These are phyloP conservation scores for Amniculicola lignicola DNA, from an alignment of 495 filamentous ascomycete genomes.

Conservation along the genomic window DNA sequence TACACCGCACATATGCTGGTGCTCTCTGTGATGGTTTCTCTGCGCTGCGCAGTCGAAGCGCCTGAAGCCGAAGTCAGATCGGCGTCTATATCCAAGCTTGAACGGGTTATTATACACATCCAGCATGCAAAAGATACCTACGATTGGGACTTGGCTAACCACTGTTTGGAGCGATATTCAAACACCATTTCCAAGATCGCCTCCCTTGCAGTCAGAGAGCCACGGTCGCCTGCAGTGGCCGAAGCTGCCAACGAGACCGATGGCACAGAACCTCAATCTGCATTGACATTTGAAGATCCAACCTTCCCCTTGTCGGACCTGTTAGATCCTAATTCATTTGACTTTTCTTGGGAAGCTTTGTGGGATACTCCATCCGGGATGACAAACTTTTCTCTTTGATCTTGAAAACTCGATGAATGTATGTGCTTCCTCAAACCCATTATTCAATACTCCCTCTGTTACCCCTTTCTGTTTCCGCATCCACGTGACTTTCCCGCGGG, in stretches of 20 bases:
- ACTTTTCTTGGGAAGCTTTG: conserved; percentile 25
- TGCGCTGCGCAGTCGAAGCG: conserved; percentile 44
- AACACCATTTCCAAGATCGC: conserved; percentile 37
- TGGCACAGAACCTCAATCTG: background rate
- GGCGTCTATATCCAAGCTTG: conserved; percentile 47
- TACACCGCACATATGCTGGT: conserved; percentile 25
- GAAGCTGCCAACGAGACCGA: background rate
- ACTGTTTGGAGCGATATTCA: conserved; percentile 53
- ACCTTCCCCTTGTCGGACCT: conserved; percentile 14
- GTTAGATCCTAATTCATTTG: conserved; percentile 22
- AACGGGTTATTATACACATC: conserved; percentile 48
- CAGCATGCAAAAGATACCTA: conserved; percentile 52
- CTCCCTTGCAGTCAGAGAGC: conserved; percentile 16
- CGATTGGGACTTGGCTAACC: conserved; percentile 55
- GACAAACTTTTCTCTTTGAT: conserved; percentile 18
- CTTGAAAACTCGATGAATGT: background rate
- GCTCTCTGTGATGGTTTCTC: conserved; percentile 12
- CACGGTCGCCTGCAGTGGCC: conserved; percentile 1
- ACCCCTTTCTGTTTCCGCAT: no score
- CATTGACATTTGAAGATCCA: conserved; percentile 13
- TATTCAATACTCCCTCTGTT: no score
- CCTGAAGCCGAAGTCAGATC: conserved; percentile 38
- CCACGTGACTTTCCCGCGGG: conserved; percentile 1
- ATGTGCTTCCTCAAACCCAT: no score
- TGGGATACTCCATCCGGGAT: conserved; percentile 30